Conservation (phyloP, 2,329 filamentous ascomycete genomes). For the Alternaria ventricosa region DNA sequence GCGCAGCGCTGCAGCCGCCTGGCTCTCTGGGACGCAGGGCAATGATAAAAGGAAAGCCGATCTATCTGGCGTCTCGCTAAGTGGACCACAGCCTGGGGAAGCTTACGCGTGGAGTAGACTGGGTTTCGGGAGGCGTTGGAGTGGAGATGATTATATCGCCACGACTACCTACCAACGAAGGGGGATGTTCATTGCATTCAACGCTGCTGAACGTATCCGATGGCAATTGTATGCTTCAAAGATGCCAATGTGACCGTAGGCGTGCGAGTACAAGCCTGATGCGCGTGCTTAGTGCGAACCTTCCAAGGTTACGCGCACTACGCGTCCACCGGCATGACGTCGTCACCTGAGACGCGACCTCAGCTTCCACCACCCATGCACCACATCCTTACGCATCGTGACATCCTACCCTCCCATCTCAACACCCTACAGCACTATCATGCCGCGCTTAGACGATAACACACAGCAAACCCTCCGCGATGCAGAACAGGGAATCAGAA, state of each 20-base stretch:
- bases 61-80: neutral
- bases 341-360: neutral
- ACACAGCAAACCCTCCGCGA: slow-evolving; percentile 55
- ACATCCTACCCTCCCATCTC: neutral
- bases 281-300: neutral
- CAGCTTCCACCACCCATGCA: neutral
- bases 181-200: neutral
- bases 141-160: neutral
- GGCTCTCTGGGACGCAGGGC: slow-evolving; percentile 8
- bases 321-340: slow-evolving; percentile 5
- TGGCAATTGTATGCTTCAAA: neutral
- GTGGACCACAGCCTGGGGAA: neutral
- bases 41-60: neutral
- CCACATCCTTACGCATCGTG: neutral
- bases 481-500: slow-evolving; percentile 53
- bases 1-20: slow-evolving; percentile 10
- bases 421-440: slow-evolving; percentile 7
- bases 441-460: slow-evolving; percentile 42
- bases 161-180: neutral
- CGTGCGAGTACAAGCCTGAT: neutral
- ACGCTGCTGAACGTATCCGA: neutral
- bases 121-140: slow-evolving; percentile 3
- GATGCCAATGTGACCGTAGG: neutral
- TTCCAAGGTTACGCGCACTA: neutral
- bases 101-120: neutral